Percentiles rank a stretch among this genome's conserved stretches.
Conservation (phyloP, 2,329 filamentous ascomycete species). For the Niveomyces coronatus region DNA sequence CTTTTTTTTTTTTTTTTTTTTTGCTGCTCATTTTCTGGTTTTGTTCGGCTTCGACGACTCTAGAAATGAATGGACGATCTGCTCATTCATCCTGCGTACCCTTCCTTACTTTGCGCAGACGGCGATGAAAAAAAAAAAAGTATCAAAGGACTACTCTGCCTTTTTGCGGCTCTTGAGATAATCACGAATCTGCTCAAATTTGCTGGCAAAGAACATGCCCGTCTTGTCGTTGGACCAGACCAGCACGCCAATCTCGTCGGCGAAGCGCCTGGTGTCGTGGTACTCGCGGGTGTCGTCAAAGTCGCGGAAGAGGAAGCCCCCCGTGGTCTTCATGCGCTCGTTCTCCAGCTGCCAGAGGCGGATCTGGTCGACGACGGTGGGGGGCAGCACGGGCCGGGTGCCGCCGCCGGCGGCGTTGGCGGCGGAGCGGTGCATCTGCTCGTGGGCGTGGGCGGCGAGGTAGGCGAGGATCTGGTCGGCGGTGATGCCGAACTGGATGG, state of each 20-base stretch:
- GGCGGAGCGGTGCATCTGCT: constrained; percentile 71
- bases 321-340: constrained; percentile 77
- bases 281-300: constrained; percentile 67
- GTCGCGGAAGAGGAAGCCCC: constrained; percentile 83
- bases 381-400: constrained; percentile 68
- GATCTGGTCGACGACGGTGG: constrained; percentile 96
- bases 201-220: constrained; percentile 83
- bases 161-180: constrained; percentile 62
- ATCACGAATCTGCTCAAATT: constrained; percentile 77
- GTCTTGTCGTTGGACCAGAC: constrained; percentile 74
- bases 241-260: constrained; percentile 81
- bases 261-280: constrained; percentile 61
- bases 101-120: too few species aligned
- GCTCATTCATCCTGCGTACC: too few species aligned
- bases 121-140: too few species aligned
- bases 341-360: constrained; percentile 95
- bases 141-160: constrained; percentile 27
- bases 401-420: constrained; percentile 39
- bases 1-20: too few species aligned
- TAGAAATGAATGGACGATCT: too few species aligned
- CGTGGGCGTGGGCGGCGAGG: constrained; percentile 83
- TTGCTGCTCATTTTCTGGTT: too few species aligned
- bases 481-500: constrained; percentile 85
- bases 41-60: too few species aligned
- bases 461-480: constrained; percentile 93